These are phyloP conservation scores for Apostasia shenzhenica DNA, from an alignment of 106 monocot genomes.

Conservation along the genomic window DNA sequence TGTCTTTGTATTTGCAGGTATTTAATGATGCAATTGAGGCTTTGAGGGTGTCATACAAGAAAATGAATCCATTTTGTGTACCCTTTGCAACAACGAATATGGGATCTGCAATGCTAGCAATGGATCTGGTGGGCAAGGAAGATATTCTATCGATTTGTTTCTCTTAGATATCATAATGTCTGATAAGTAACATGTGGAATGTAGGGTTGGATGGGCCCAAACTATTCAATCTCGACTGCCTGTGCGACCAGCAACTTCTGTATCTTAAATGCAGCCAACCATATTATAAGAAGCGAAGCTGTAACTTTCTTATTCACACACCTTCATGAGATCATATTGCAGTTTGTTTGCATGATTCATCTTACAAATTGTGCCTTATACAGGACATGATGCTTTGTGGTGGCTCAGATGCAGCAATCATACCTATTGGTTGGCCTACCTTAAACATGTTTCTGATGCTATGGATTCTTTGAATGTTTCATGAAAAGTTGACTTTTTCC, in stretches of 20 bases:
- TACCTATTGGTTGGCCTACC: constrained; percentile 69
- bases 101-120: constrained; percentile 87
- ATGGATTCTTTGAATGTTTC: neutral
- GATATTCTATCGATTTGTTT: neutral
- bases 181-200: neutral
- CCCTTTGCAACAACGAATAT: constrained; percentile 86
- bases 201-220: constrained; percentile 76
- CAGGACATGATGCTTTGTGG: constrained; percentile 98
- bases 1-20: constrained; percentile 21
- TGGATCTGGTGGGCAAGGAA: constrained; percentile 56
- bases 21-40: constrained; percentile 85
- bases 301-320: constrained; percentile 23
- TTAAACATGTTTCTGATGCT: neutral
- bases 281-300: constrained; percentile 70
- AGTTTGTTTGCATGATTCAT: neutral
- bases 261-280: constrained; percentile 68
- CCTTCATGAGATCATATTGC: neutral
- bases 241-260: constrained; percentile 77
- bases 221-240: constrained; percentile 67
- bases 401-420: constrained; percentile 91
- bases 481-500: neutral
- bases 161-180: neutral
- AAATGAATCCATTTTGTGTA: constrained; percentile 84
- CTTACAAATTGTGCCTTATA: constrained; percentile 4
- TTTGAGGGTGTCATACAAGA: constrained; percentile 72